phyloP scores from a whole-genome alignment of 805 yeast species.

The Sugiyamaella smithiae region DNA sequence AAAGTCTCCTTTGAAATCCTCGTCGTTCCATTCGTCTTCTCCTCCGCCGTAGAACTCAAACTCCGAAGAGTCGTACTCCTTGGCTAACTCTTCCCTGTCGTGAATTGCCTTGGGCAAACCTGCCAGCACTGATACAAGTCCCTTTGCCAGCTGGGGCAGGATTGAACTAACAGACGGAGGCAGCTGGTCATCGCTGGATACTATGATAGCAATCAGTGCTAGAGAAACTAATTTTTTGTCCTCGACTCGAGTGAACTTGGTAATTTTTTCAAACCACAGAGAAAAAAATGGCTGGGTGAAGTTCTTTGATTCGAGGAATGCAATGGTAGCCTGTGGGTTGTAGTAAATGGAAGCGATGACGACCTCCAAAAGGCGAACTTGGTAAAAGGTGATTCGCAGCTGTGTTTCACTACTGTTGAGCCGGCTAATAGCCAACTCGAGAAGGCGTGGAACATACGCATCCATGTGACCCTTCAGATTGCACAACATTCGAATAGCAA shows the following conservation, averaged over 20 bases:
- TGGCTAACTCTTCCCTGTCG: slow-evolving; percentile 60
- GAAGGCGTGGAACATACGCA: slow-evolving; percentile 45
- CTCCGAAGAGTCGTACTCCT: slow-evolving; percentile 44
- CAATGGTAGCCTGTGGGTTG: slow-evolving; percentile 54
- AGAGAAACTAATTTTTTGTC: slow-evolving; percentile 75
- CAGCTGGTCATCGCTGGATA: slow-evolving; percentile 33
- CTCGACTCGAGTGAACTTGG: slow-evolving; percentile 62
- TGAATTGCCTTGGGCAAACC: slow-evolving; percentile 71
- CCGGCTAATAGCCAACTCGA: slow-evolving; percentile 44
- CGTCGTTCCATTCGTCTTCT: slow-evolving; percentile 36
- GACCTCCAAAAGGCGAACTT: slow-evolving; percentile 55
- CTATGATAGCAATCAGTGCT: slow-evolving; percentile 57
- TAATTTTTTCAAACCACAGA: slow-evolving; percentile 61
- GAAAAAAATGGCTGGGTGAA: slow-evolving; percentile 53
- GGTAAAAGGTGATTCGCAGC: slow-evolving; percentile 38
- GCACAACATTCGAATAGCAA: slow-evolving; percentile 62
- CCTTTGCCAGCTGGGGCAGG: slow-evolving; percentile 50
- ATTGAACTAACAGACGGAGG: slow-evolving; percentile 32
- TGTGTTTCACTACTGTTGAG: slow-evolving; percentile 37
- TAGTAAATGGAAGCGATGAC: slow-evolving; percentile 62
- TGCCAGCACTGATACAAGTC: slow-evolving; percentile 51
- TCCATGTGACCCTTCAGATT: slow-evolving; percentile 50
- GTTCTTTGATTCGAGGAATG: slow-evolving; percentile 44
- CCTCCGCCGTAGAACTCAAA: slow-evolving; percentile 31
- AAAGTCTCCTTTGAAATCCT: slow-evolving; percentile 25